These are phyloP conservation scores for Coelastrella sp. DNA, from an alignment of 139 green algal species.

Conservation along the genomic window DNA sequence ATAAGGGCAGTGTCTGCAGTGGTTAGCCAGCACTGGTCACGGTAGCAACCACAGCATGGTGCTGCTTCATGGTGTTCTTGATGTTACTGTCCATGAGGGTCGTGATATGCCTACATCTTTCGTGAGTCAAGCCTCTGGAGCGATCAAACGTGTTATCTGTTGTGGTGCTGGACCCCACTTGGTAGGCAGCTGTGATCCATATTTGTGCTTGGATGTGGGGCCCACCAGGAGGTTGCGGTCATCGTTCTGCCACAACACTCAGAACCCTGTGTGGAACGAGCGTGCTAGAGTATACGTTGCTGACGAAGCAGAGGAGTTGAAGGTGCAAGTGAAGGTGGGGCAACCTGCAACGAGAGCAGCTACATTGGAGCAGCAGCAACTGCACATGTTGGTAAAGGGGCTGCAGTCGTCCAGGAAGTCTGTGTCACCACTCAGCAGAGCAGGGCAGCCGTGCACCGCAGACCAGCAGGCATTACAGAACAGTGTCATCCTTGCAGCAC, in stretches of 20 bases:
- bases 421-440: too few species aligned
- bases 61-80: conserved; percentile 40
- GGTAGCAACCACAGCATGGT: conserved; percentile 21
- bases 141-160: conserved; percentile 31
- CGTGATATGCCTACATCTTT: conserved; percentile 14
- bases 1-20: too few species aligned
- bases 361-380: not conserved
- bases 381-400: not conserved
- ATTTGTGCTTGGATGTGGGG: conserved; percentile 31
- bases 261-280: conserved; percentile 28
- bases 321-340: conserved; percentile 39
- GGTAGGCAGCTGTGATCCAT: conserved; percentile 35
- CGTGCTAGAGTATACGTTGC: conserved; percentile 29
- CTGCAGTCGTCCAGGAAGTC: not conserved
- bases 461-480: too few species aligned
- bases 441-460: too few species aligned
- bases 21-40: too few species aligned
- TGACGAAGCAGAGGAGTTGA: conserved; percentile 32
- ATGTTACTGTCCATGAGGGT: conserved; percentile 23
- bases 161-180: conserved; percentile 17
- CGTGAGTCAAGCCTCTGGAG: not conserved
- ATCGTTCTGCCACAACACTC: not conserved
- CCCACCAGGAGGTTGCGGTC: conserved; percentile 27
- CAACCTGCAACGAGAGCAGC: too few species aligned
- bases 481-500: too few species aligned